phyloP scores from a whole-genome alignment of 257 asterid species.

The Solanum appendiculatum region DNA sequence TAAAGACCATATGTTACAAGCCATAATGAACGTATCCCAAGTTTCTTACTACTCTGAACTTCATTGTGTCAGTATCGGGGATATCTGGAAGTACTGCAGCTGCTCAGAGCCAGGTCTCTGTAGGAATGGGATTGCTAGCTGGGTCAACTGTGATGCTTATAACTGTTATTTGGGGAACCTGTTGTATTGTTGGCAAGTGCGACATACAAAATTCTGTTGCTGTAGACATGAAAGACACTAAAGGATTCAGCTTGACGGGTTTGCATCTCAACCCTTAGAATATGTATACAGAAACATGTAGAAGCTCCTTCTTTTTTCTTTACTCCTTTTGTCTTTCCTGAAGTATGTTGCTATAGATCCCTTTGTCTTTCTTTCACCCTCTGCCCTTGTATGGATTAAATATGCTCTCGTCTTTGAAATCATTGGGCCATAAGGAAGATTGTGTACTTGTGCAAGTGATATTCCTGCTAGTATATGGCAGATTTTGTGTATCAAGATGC shows the following conservation, averaged over 20 bases:
- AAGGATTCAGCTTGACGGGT: slow-evolving; percentile 63
- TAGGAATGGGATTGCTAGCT: slow-evolving; percentile 90
- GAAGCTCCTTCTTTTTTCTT: neutral
- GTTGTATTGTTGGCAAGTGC: slow-evolving; percentile 77
- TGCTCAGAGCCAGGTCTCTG: slow-evolving; percentile 94
- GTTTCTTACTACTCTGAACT: neutral
- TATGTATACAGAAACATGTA: neutral
- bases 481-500: neutral
- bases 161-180: slow-evolving; percentile 84
- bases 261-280: slow-evolving; percentile 3
- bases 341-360: neutral
- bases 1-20: neutral
- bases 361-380: neutral
- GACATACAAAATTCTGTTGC: slow-evolving; percentile 45
- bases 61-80: slow-evolving; percentile 63
- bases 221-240: slow-evolving; percentile 50
- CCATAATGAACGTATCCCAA: neutral
- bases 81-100: slow-evolving; percentile 63
- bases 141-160: slow-evolving; percentile 96
- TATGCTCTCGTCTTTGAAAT: neutral
- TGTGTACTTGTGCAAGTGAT: neutral
- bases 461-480: neutral
- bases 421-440: neutral
- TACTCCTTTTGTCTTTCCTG: neutral
- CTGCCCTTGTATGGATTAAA: neutral